Conservation (phyloP, 805 yeast genomes). For the Candida hungchunana region DNA sequence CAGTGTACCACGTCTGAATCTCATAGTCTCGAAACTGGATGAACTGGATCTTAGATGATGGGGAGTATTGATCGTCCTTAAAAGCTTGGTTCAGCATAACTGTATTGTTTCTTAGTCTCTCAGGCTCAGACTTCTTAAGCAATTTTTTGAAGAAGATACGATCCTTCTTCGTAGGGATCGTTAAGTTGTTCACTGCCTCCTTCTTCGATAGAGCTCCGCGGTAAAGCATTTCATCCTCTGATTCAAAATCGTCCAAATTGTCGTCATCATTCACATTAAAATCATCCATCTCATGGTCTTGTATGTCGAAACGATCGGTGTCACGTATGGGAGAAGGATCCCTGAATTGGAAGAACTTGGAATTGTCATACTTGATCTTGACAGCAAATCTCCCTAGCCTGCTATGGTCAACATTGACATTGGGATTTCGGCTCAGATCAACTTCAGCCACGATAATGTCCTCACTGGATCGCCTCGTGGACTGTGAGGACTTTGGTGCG, state of each 20-base stretch:
- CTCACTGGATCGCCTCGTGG: conserved; percentile 7
- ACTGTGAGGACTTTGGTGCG: background rate
- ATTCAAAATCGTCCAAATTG: conserved; percentile 16
- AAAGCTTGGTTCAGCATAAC: conserved; percentile 25
- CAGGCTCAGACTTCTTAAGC: conserved; percentile 35
- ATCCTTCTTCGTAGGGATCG: conserved; percentile 56
- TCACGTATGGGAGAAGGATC: conserved; percentile 23
- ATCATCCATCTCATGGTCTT: conserved; percentile 24
- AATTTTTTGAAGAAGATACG: conserved; percentile 43
- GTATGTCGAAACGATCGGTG: conserved; percentile 17
- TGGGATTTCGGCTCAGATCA: conserved; percentile 18
- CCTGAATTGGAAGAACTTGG: conserved; percentile 26
- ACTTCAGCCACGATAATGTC: background rate
- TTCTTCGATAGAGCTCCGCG: conserved; percentile 58
- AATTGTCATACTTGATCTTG: conserved; percentile 20
- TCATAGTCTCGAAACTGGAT: conserved; percentile 70
- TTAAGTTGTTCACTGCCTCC: conserved; percentile 54
- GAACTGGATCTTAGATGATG: conserved; percentile 32
- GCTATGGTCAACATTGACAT: conserved; percentile 13
- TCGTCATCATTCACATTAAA: conserved; percentile 24
- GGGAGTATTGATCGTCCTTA: conserved; percentile 8
- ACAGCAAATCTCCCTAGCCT: conserved; percentile 4
- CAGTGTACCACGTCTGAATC: conserved; percentile 86
- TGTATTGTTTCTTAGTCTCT: conserved; percentile 35
- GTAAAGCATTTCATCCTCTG: conserved; percentile 59